Evolutionary conservation across 2,329 filamentous ascomycete species (phyloP).

Genomic region (Microdochium bolleyi): DNA sequence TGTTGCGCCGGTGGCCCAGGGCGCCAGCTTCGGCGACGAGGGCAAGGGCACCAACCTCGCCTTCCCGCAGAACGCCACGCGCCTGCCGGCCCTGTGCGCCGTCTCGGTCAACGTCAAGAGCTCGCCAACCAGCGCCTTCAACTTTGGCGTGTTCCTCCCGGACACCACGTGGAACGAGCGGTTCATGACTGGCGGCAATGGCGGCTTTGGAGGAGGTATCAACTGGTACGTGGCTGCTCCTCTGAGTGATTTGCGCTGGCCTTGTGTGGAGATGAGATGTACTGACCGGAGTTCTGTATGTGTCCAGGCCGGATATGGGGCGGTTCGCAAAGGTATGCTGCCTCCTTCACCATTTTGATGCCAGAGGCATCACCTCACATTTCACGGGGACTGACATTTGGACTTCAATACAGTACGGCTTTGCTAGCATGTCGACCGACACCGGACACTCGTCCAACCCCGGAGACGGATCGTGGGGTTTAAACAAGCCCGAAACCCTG

Average conservation of each 20-base stretch:
- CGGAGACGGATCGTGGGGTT: slow-evolving; percentile 26
- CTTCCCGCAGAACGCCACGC: slow-evolving; percentile 14
- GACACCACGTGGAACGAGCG: slow-evolving; percentile 19
- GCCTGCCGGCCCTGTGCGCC: slow-evolving; percentile 18
- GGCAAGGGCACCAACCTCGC: slow-evolving; percentile 6
- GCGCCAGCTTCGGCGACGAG: slow-evolving; percentile 15
- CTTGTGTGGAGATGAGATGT: background rate
- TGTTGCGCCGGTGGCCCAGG: slow-evolving; percentile 12
- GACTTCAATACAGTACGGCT: slow-evolving; percentile 21
- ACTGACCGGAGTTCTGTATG: background rate
- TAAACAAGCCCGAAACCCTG: slow-evolving; percentile 23
- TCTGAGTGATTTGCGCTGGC: too few relatives aligned
- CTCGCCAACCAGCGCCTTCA: slow-evolving; percentile 16
- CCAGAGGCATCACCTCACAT: background rate
- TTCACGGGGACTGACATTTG: background rate
- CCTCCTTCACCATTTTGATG: background rate
- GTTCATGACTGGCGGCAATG: slow-evolving; percentile 18
- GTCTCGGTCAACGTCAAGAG: slow-evolving; percentile 20
- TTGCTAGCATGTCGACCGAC: slow-evolving; percentile 34
- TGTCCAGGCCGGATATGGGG: slow-evolving; percentile 31
- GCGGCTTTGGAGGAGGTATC: slow-evolving; percentile 19
- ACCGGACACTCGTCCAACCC: slow-evolving; percentile 28
- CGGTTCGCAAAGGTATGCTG: slow-evolving; percentile 13
- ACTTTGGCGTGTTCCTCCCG: slow-evolving; percentile 20
- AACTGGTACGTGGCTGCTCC: slow-evolving; percentile 15